These are phyloP conservation scores for Dactylorhiza incarnata DNA, from an alignment of 106 monocot genomes.

Conservation along the genomic window DNA sequence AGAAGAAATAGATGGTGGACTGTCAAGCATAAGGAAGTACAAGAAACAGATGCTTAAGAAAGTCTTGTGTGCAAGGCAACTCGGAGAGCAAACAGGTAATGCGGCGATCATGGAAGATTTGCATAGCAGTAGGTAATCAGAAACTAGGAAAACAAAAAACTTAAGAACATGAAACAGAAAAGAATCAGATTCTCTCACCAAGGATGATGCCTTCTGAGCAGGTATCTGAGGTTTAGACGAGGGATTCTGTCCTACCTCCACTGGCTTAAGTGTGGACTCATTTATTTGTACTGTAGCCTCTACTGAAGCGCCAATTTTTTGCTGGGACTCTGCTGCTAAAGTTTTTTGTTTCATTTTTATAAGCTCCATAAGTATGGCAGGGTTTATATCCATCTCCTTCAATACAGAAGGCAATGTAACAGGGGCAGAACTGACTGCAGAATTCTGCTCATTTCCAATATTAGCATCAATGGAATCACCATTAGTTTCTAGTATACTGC, in stretches of 20 bases:
- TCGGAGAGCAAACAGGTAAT: neutral
- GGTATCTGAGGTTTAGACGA: constrained; percentile 14
- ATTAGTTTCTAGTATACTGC: constrained; percentile 8
- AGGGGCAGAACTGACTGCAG: constrained; percentile 10
- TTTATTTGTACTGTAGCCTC: constrained; percentile 8
- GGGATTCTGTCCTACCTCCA: constrained; percentile 12
- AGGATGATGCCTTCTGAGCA: constrained; percentile 12
- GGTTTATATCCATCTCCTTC: constrained; percentile 67
- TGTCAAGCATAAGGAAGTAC: neutral
- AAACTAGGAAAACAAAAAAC: neutral
- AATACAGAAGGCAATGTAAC: constrained; percentile 45
- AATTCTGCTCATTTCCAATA: constrained; percentile 12
- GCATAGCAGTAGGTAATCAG: neutral
- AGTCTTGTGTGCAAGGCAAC: neutral
- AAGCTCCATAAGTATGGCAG: constrained; percentile 60
- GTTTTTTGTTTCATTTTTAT: constrained; percentile 58
- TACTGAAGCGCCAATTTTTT: constrained; percentile 18
- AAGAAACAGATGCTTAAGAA: neutral
- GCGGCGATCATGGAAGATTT: no score
- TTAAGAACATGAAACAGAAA: neutral
- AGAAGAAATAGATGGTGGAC: no score
- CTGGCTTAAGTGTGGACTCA: constrained; percentile 5
- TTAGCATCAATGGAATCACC: constrained; percentile 5
- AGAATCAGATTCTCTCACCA: constrained; percentile 23
- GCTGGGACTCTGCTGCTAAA: constrained; percentile 37